phyloP scores from a whole-genome alignment of 2,329 filamentous ascomycete genomes.

The Trichoderma atroviride region DNA sequence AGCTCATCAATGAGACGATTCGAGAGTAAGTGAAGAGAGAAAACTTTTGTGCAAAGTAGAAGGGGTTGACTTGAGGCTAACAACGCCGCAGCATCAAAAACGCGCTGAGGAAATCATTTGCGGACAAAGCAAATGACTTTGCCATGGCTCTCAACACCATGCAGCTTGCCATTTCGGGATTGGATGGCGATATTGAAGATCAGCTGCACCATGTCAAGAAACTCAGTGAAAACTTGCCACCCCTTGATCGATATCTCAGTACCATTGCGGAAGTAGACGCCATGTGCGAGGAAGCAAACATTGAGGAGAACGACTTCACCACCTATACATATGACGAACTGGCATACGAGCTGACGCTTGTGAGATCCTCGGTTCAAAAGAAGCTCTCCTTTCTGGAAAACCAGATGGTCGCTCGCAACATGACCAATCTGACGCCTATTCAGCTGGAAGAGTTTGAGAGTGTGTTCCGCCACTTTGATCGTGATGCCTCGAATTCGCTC shows the following conservation, averaged over 20 bases:
- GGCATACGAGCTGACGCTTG: conserved; percentile 87
- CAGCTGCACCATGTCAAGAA: conserved; percentile 85
- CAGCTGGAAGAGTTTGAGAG: conserved; percentile 98
- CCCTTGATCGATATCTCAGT: conserved; percentile 87
- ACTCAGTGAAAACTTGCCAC: conserved; percentile 81
- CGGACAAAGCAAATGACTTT: conserved; percentile 98
- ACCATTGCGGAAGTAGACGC: conserved; percentile 84
- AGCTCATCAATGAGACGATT: conserved; percentile 97
- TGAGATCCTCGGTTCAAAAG: conserved; percentile 90
- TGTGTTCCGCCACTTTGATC: conserved; percentile 96
- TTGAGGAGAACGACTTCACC: conserved; percentile 99
- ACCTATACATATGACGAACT: conserved; percentile 98
- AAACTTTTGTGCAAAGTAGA: not conserved
- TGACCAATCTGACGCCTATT: conserved; percentile 98
- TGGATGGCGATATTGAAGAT: conserved; percentile 96
- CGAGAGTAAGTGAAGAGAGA: conserved; percentile 66
- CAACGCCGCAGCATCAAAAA: conserved; percentile 77
- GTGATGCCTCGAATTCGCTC: conserved; percentile 85
- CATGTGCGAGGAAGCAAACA: conserved; percentile 94
- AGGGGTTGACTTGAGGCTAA: conserved; percentile 35
- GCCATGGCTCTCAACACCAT: conserved; percentile 93
- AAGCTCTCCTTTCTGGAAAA: conserved; percentile 97
- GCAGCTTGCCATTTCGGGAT: conserved; percentile 90
- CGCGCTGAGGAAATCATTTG: conserved; percentile 85
- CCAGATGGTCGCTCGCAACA: conserved; percentile 95